phyloP scores from a whole-genome alignment of 139 green algal genomes.

The Volvox reticuliferus region DNA sequence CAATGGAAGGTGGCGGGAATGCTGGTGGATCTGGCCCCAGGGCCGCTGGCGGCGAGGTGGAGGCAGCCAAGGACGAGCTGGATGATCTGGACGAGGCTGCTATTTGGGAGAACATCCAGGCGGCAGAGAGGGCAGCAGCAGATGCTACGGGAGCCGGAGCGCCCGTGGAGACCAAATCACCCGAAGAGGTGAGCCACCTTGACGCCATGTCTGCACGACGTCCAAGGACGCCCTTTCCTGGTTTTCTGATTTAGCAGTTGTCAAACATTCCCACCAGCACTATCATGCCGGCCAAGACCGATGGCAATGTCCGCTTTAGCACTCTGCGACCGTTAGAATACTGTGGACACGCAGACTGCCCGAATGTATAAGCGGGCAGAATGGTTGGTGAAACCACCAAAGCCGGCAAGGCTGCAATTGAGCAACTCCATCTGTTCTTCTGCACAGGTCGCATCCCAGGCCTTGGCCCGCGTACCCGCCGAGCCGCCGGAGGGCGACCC shows the following conservation, averaged over 20 bases:
- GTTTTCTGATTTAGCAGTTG: too few species aligned
- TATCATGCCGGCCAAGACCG: too few species aligned
- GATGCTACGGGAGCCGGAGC: background rate
- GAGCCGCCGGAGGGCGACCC: conserved; percentile 69
- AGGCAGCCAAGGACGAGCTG: background rate
- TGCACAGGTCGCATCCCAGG: conserved; percentile 56
- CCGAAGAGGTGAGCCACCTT: conserved; percentile 27
- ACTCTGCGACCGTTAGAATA: too few species aligned
- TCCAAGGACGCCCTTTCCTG: too few species aligned
- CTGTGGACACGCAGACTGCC: too few species aligned
- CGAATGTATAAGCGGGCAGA: too few species aligned
- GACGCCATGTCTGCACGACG: too few species aligned
- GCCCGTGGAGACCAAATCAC: background rate
- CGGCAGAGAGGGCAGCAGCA: conserved; percentile 39
- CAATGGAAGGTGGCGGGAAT: conserved; percentile 52
- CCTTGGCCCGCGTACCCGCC: conserved; percentile 57
- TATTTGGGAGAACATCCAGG: conserved; percentile 50
- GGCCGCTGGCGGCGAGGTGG: background rate
- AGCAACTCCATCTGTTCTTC: background rate
- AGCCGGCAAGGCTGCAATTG: too few species aligned
- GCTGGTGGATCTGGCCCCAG: background rate
- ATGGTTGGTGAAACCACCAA: too few species aligned
- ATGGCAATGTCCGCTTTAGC: too few species aligned
- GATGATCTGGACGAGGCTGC: conserved; percentile 55
- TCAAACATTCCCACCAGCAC: too few species aligned